Percentiles rank a stretch among this genome's conserved stretches.
Conservation (phyloP, 2,329 filamentous ascomycete species). For the Trichoderma pleuroti region DNA sequence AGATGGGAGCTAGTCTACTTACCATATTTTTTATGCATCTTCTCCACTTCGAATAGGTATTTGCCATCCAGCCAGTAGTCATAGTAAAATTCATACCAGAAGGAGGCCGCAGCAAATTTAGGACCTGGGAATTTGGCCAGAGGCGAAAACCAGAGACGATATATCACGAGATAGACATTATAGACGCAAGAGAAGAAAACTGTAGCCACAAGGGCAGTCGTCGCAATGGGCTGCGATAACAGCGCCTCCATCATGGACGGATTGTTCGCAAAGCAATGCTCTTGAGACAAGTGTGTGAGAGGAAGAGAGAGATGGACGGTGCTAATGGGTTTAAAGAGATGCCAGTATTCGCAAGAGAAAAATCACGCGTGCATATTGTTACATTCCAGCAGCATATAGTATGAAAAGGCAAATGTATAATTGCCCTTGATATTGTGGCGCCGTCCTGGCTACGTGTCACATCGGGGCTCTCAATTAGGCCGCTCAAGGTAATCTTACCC, state of each 20-base stretch:
- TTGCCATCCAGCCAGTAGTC: slow-evolving; percentile 25
- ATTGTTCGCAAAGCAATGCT: not conserved
- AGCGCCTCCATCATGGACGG: not conserved
- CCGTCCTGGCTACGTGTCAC: not conserved
- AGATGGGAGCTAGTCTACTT: not conserved
- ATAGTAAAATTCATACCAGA: slow-evolving; percentile 30
- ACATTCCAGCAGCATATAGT: not conserved
- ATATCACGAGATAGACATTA: slow-evolving; percentile 10
- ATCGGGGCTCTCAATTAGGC: not conserved
- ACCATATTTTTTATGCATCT: slow-evolving; percentile 32
- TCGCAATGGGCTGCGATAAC: not conserved
- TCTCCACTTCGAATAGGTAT: slow-evolving; percentile 27
- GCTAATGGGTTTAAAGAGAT: not conserved
- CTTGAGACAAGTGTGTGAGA: not conserved
- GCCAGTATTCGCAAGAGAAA: not conserved
- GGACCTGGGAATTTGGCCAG: slow-evolving; percentile 31
- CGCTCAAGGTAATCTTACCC: not conserved
- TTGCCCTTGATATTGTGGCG: not conserved
- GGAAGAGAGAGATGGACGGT: not conserved
- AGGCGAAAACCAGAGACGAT: slow-evolving; percentile 29
- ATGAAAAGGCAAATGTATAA: not conserved
- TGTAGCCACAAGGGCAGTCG: not conserved
- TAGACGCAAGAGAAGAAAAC: slow-evolving; percentile 18
- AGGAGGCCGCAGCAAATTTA: slow-evolving; percentile 28
- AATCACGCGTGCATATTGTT: not conserved